These are phyloP conservation scores for Penicillium sp. DNA, from an alignment of 2,329 filamentous ascomycete genomes.

Conservation along the genomic window DNA sequence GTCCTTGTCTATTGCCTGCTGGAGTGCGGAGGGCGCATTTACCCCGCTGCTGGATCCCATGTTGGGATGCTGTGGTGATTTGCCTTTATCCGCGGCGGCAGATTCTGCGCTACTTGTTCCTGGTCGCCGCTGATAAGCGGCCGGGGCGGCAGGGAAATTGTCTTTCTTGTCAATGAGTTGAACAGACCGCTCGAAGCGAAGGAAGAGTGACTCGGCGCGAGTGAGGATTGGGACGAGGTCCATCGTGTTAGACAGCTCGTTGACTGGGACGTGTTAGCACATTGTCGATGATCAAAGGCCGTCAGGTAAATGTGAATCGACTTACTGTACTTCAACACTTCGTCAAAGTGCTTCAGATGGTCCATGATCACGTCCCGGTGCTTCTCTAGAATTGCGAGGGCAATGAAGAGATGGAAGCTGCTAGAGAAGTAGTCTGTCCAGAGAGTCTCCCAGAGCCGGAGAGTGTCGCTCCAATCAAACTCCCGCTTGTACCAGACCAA, in stretches of 20 bases:
- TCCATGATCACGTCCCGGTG: conserved; percentile 95
- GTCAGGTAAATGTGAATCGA: conserved; percentile 14
- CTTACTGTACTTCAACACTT: conserved; percentile 91
- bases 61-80: conserved; percentile 24
- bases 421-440: conserved; percentile 91
- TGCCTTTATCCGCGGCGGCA: conserved; percentile 28
- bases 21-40: conserved; percentile 17
- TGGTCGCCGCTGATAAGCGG: conserved; percentile 48
- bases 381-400: conserved; percentile 89
- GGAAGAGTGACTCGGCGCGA: conserved; percentile 82
- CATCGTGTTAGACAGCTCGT: conserved; percentile 89
- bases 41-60: conserved; percentile 26
- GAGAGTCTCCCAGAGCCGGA: conserved; percentile 83
- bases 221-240: conserved; percentile 82
- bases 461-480: conserved; percentile 81
- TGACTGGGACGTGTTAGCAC: conserved; percentile 57
- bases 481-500: conserved; percentile 99
- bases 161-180: conserved; percentile 89
- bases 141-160: conserved; percentile 65
- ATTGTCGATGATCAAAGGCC: neutral
- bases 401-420: conserved; percentile 92
- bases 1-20: conserved; percentile 19
- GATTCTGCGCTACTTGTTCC: conserved; percentile 11
- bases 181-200: conserved; percentile 78
- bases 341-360: conserved; percentile 90